Conservation (phyloP, 2,329 filamentous ascomycete genomes). For the Pleomassaria siparia region DNA sequence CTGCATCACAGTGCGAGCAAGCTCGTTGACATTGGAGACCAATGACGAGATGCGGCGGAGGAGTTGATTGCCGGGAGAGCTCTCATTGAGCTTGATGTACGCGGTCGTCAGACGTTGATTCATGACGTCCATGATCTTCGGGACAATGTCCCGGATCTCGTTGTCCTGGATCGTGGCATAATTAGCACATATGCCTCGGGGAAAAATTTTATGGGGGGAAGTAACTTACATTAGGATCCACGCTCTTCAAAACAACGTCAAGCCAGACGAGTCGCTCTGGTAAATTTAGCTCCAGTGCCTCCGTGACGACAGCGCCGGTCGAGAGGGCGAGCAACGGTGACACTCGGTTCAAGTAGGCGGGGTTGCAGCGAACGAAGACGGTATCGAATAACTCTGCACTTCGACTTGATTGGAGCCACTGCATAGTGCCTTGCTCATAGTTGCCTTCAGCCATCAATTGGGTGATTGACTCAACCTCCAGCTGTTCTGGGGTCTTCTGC, state of each 20-base stretch:
- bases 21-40: conserved; percentile 37
- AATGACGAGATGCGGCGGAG: conserved; percentile 54
- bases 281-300: conserved; percentile 56
- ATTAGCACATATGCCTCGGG: conserved; percentile 20
- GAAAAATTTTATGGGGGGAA: background rate
- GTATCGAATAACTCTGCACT: conserved; percentile 64
- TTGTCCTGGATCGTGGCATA: conserved; percentile 46
- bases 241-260: conserved; percentile 54
- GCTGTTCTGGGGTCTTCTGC: conserved; percentile 53
- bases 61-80: conserved; percentile 53
- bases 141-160: conserved; percentile 59
- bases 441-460: conserved; percentile 61
- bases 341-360: conserved; percentile 57
- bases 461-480: conserved; percentile 65
- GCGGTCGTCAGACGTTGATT: conserved; percentile 58
- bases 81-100: conserved; percentile 59
- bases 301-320: conserved; percentile 63
- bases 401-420: conserved; percentile 64
- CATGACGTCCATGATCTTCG: conserved; percentile 62
- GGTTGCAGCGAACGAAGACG: conserved; percentile 60
- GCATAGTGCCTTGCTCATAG: conserved; percentile 51
- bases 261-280: conserved; percentile 61
- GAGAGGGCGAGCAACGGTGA: conserved; percentile 62
- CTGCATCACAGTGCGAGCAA: conserved; percentile 27
- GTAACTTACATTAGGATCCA: conserved; percentile 55